Evolutionary conservation across 176 grass and related monocot species (phyloP).

Genomic region (Triticum monococcum): DNA sequence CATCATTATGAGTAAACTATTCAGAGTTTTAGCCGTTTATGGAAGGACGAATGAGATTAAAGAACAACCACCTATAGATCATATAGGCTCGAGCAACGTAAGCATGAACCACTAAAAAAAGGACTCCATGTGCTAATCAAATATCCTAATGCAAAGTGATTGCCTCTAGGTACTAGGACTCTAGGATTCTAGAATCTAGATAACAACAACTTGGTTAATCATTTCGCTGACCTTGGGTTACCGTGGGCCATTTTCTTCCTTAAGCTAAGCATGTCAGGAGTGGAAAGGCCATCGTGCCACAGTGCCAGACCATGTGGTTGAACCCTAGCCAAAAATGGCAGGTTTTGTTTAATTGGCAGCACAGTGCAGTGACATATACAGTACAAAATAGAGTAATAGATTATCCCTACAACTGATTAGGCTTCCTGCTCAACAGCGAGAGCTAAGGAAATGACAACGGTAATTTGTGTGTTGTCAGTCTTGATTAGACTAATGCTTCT

Average conservation of each 20-base stretch:
- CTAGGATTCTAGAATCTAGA: not conserved
- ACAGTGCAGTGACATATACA: too few relatives aligned
- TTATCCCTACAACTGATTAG: too few relatives aligned
- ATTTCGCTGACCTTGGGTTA: not conserved
- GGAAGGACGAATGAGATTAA: not conserved
- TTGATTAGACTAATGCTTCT: too few relatives aligned
- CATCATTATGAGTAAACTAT: not conserved
- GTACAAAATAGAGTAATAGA: too few relatives aligned
- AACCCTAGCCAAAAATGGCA: too few relatives aligned
- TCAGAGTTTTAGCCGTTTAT: not conserved
- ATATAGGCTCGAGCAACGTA: not conserved
- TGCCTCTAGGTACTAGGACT: conserved; percentile 7
- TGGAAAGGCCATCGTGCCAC: not conserved
- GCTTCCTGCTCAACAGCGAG: too few relatives aligned
- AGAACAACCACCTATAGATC: conserved; percentile 6
- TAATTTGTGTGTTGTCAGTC: too few relatives aligned
- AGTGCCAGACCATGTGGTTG: too few relatives aligned
- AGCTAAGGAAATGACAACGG: too few relatives aligned
- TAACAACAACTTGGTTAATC: not conserved
- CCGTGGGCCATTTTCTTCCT: not conserved
- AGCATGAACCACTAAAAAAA: not conserved
- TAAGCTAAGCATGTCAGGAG: not conserved
- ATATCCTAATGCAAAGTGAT: conserved; percentile 17
- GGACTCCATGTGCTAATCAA: not conserved
- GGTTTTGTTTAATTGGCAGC: too few relatives aligned